Base-by-base conservation (phyloP, 495 filamentous ascomycete species). In the Haplographium delicatum region DNA sequence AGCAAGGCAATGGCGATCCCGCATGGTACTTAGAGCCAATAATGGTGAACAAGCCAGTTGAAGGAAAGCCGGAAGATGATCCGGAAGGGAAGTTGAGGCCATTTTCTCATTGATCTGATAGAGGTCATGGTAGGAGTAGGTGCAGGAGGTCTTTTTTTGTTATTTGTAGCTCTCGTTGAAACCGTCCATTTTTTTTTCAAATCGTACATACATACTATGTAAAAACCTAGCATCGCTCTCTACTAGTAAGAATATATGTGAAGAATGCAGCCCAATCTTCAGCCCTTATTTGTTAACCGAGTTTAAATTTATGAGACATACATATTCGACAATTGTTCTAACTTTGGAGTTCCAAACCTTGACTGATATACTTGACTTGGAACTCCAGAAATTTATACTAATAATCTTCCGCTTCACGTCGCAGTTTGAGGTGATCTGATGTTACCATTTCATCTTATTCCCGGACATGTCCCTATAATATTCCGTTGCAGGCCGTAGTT, bases 11-110 rank as follows among this genome's bases (percentile, higher is more conserved):
- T n/a, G 46, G 42, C 2, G 69, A 78, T 55, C 65, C 71, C 10
- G 68, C 68, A 28, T 76, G 68, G 68, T 78, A 76, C 53, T 65
- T 78, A 30, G 68, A 76, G 43, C 65, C 68, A 4, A 54, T 57
- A 5, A 68, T 75, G 47, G 51, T 73, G 22, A 66, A 75, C 51
- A 40, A 73, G 3, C 74, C 73, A 7, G 33, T 52, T 20, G 59
- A 62, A 15, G 61, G 52, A 9, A 60, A 47, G 46, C 75, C 75
- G 4, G 75, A 78, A 58, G 68, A 75, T 11, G 68, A 67, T 27
- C 52, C 55, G 30, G 46, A 54, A 40, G 69, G 58, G 20, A 70
- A 67, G 60, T 62, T 61, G 44, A 58, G 69, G 25, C 73, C 73
- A 9, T 77, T 72, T 60, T 75, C 69, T 39, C 67, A 76, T 64